Conservation (phyloP, 2,329 filamentous ascomycete genomes). For the Parafenestella ontariensis region DNA sequence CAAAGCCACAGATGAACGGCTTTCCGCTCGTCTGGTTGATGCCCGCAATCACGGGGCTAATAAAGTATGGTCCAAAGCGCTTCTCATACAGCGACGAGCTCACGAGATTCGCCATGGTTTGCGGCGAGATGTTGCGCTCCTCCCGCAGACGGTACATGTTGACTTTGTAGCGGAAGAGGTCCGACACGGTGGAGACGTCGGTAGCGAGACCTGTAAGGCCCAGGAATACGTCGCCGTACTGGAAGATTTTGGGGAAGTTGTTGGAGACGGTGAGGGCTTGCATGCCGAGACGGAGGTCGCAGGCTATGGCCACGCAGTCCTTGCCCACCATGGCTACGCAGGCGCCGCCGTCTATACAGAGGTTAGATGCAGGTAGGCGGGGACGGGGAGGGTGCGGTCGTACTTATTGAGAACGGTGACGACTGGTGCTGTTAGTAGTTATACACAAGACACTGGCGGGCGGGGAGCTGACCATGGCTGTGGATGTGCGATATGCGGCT, state of each 20-base stretch:
- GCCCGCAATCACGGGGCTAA: slow-evolving; percentile 91
- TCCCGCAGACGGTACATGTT: slow-evolving; percentile 99
- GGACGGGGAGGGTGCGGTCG: slow-evolving; percentile 21
- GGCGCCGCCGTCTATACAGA: slow-evolving; percentile 80
- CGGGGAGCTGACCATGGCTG: slow-evolving; percentile 49
- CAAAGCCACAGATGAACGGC: slow-evolving; percentile 98
- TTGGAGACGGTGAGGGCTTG: slow-evolving; percentile 97
- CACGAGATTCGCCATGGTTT: slow-evolving; percentile 96
- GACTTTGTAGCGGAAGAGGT: slow-evolving; percentile 99
- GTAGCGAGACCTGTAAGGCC: slow-evolving; percentile 96
- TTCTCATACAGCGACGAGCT: slow-evolving; percentile 86
- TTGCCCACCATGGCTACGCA: slow-evolving; percentile 99
- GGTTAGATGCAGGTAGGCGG: slow-evolving; percentile 14
- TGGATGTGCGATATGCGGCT: slow-evolving; percentile 9
- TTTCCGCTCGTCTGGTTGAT: slow-evolving; percentile 92
- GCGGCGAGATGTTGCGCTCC: slow-evolving; percentile 93
- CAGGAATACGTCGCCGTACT: slow-evolving; percentile 93
- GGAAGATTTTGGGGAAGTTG: slow-evolving; percentile 99
- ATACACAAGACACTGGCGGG: slow-evolving; percentile 3
- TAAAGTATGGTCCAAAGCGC: slow-evolving; percentile 95
- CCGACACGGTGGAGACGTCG: slow-evolving; percentile 90
- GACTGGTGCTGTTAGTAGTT: slow-evolving; percentile 63
- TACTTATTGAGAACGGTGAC: slow-evolving; percentile 96
- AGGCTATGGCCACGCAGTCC: slow-evolving; percentile 99
- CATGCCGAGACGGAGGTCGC: slow-evolving; percentile 95